Conservation (phyloP, 1,139 yeast genomes). For the Zygosaccharomyces pseudobailii region DNA sequence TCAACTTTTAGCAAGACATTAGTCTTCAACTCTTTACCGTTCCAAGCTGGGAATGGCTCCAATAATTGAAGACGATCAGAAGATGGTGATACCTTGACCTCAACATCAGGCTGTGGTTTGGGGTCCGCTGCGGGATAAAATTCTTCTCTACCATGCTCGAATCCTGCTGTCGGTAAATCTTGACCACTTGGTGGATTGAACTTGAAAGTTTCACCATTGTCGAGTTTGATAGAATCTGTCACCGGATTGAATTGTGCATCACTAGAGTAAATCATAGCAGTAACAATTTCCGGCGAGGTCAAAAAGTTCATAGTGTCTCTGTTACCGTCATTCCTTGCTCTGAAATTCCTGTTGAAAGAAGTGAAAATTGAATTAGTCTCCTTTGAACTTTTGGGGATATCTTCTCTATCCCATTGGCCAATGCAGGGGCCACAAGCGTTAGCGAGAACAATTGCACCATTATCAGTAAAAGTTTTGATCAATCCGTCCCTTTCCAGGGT, state of each 20-base stretch:
- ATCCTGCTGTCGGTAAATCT: slow-evolving; percentile 78
- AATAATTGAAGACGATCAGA: slow-evolving; percentile 79
- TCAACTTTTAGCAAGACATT: slow-evolving; percentile 82
- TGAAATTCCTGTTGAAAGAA: slow-evolving; percentile 92
- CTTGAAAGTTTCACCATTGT: slow-evolving; percentile 64
- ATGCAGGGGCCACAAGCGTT: slow-evolving; percentile 99
- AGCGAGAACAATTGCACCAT: slow-evolving; percentile 88
- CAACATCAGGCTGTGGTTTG: slow-evolving; percentile 61
- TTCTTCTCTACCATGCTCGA: slow-evolving; percentile 72
- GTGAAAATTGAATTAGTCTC: slow-evolving; percentile 83
- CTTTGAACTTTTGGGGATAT: slow-evolving; percentile 58
- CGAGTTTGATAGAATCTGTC: slow-evolving; percentile 63
- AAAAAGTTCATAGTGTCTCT: slow-evolving; percentile 94
- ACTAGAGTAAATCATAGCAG: slow-evolving; percentile 94
- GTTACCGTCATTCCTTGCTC: slow-evolving; percentile 97
- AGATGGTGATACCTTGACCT: slow-evolving; percentile 68
- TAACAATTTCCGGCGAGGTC: slow-evolving; percentile 95
- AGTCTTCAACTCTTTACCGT: slow-evolving; percentile 73
- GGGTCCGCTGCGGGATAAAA: slow-evolving; percentile 86
- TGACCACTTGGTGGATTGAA: slow-evolving; percentile 74
- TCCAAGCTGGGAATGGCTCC: slow-evolving; percentile 85
- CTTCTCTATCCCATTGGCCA: slow-evolving; percentile 94
- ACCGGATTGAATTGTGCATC: slow-evolving; percentile 84
- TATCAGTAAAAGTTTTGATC: slow-evolving; percentile 68
- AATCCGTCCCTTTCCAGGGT: slow-evolving; percentile 94